Conservation (phyloP, 176 grass and related monocot species). For the Ampelocalamus luodianensis region DNA sequence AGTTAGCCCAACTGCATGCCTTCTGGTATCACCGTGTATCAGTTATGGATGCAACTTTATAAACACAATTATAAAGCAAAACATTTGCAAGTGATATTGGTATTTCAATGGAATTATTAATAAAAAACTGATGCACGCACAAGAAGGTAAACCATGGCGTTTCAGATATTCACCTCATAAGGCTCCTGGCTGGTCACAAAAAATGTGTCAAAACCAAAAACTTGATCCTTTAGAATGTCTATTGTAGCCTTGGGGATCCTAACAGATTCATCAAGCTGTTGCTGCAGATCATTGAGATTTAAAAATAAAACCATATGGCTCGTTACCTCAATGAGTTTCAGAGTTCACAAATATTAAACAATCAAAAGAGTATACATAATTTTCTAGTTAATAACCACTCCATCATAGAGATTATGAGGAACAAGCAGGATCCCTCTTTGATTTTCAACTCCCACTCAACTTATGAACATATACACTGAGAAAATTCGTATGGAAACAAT, state of each 20-base stretch:
- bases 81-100: not conserved
- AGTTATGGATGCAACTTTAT: slow-evolving; percentile 1
- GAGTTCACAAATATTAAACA: slow-evolving; percentile 19
- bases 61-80: not conserved
- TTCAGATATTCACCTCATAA: slow-evolving; percentile 75
- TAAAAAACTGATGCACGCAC: not conserved
- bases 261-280: slow-evolving; percentile 79
- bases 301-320: slow-evolving; percentile 4
- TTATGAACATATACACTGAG: not conserved
- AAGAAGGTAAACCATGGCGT: not conserved
- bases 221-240: slow-evolving; percentile 96
- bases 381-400: not conserved
- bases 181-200: slow-evolving; percentile 87
- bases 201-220: slow-evolving; percentile 97
- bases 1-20: not conserved
- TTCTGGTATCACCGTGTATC: not conserved
- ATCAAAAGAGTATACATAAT: slow-evolving; percentile 6
- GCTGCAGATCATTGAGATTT: slow-evolving; percentile 63
- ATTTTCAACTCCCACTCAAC: not conserved
- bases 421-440: slow-evolving; percentile 14
- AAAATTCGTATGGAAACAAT: slow-evolving; percentile 3
- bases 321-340: not conserved
- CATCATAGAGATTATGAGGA: slow-evolving; percentile 6
- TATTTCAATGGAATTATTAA: not conserved
- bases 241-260: slow-evolving; percentile 86